Evolutionary conservation across 2,329 filamentous ascomycete genomes (phyloP).

Genomic region (Colletotrichum agaves): DNA sequence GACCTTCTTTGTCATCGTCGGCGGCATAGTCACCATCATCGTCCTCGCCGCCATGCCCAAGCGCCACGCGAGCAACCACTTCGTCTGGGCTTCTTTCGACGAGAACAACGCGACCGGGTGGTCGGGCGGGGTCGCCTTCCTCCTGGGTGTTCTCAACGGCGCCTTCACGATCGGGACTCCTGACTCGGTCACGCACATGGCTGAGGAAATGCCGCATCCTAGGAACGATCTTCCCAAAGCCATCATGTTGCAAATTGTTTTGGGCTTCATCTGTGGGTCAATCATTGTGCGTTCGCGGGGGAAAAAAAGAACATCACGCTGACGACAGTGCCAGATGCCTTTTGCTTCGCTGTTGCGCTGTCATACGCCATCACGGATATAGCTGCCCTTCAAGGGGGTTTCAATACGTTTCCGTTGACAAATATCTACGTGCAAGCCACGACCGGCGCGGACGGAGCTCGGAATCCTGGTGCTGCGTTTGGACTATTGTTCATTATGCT

Average conservation of each 20-base stretch:
- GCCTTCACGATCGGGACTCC: conserved; percentile 74
- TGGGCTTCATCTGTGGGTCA: conserved; percentile 53
- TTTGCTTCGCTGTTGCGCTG: conserved; percentile 60
- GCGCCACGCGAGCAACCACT: conserved; percentile 59
- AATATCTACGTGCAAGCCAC: conserved; percentile 71
- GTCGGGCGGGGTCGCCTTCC: conserved; percentile 70
- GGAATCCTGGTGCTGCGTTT: conserved; percentile 64
- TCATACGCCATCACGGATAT: conserved; percentile 68
- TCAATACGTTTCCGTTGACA: conserved; percentile 69
- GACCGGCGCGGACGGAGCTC: conserved; percentile 51
- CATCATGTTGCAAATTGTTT: conserved; percentile 60
- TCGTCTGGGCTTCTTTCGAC: conserved; percentile 63
- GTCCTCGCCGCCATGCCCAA: conserved; percentile 64
- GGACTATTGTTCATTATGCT: conserved; percentile 68
- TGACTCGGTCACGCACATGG: conserved; percentile 70
- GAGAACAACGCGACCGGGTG: conserved; percentile 63
- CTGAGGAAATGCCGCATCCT: conserved; percentile 66
- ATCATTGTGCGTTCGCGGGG: no score
- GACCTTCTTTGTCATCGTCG: conserved; percentile 65
- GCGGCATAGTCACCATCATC: conserved; percentile 64
- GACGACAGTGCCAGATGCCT: conserved; percentile 55
- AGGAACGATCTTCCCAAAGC: conserved; percentile 60
- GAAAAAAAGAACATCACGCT: neutral
- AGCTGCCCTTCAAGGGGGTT: conserved; percentile 58
- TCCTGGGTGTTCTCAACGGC: conserved; percentile 73